A percentile compares a stretch with the other conserved stretches of the same genome.
Conservation (phyloP, 2,329 filamentous ascomycete genomes). For the Tolypocladium tropicale region DNA sequence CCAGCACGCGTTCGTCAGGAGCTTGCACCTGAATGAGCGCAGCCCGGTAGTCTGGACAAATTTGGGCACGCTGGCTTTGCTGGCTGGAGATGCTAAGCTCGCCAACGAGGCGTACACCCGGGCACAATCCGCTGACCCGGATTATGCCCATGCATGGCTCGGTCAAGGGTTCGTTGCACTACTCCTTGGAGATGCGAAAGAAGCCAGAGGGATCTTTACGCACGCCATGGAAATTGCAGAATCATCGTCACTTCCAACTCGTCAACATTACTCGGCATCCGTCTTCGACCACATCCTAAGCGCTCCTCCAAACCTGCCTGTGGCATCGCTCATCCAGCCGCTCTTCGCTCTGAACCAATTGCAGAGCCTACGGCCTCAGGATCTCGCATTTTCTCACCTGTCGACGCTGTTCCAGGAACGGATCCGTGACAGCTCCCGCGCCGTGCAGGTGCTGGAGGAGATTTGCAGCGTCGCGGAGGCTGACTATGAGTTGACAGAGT, state of each 20-base stretch:
- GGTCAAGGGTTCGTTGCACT: conserved; percentile 83
- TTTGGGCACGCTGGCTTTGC: conserved; percentile 72
- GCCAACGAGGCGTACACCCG: conserved; percentile 84
- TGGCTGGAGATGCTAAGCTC: conserved; percentile 75
- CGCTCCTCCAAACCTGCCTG: conserved; percentile 37
- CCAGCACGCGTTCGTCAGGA: conserved; percentile 88
- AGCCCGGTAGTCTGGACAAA: conserved; percentile 85
- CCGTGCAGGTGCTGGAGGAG: conserved; percentile 52
- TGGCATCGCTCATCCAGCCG: conserved; percentile 66
- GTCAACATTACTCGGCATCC: conserved; percentile 69
- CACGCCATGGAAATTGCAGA: conserved; percentile 91
- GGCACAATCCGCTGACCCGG: conserved; percentile 88
- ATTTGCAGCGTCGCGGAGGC: conserved; percentile 64
- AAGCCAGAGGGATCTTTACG: conserved; percentile 78
- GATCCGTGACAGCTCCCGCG: conserved; percentile 54
- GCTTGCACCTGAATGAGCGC: conserved; percentile 83
- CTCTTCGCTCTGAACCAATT: conserved; percentile 84
- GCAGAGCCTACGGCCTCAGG: conserved; percentile 56
- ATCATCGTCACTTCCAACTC: conserved; percentile 60
- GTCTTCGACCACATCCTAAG: conserved; percentile 72
- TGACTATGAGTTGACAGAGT: conserved; percentile 79
- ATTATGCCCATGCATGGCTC: conserved; percentile 88
- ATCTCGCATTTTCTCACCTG: conserved; percentile 67
- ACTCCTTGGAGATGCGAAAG: conserved; percentile 60
- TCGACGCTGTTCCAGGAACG: conserved; percentile 74